A percentile compares a stretch with the other conserved stretches of the same genome.
phyloP scores from a whole-genome alignment of 2,329 filamentous ascomycete species.

The Scytalidium sp. region DNA sequence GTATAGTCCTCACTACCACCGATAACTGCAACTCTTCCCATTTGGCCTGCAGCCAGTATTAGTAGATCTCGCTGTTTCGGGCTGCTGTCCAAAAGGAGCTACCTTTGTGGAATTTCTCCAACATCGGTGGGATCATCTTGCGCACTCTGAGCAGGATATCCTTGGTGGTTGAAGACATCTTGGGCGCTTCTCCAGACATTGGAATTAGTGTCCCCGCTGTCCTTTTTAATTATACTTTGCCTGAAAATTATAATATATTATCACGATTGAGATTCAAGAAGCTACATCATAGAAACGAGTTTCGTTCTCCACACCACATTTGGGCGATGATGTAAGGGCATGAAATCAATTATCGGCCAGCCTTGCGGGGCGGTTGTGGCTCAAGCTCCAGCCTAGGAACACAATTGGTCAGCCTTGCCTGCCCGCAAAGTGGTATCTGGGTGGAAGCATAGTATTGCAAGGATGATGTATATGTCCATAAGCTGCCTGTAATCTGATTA shows the following conservation, averaged over 20 bases:
- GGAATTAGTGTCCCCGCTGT: constrained; percentile 2
- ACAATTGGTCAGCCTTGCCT: too few relatives aligned
- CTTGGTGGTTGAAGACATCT: constrained; percentile 69
- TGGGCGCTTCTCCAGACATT: constrained; percentile 28
- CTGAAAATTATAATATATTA: neutral
- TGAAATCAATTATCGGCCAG: neutral
- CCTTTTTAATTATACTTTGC: neutral
- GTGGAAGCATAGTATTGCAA: too few relatives aligned
- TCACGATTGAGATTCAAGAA: neutral
- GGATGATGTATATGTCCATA: too few relatives aligned
- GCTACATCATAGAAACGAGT: neutral
- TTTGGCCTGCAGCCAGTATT: constrained; percentile 63
- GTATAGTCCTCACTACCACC: constrained; percentile 96
- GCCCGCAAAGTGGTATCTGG: too few relatives aligned
- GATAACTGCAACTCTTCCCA: constrained; percentile 89
- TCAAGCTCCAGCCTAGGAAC: neutral
- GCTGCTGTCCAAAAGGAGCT: constrained; percentile 7
- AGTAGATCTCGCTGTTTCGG: constrained; percentile 3
- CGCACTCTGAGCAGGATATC: constrained; percentile 77
- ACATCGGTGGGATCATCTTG: constrained; percentile 91
- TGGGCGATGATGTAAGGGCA: neutral
- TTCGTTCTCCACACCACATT: neutral
- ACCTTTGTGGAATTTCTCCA: constrained; percentile 97
- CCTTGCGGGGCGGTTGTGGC: neutral
- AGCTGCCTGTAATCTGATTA: too few relatives aligned